phyloP scores from a whole-genome alignment of 495 filamentous ascomycete genomes.

The Talaromyces ruber region DNA sequence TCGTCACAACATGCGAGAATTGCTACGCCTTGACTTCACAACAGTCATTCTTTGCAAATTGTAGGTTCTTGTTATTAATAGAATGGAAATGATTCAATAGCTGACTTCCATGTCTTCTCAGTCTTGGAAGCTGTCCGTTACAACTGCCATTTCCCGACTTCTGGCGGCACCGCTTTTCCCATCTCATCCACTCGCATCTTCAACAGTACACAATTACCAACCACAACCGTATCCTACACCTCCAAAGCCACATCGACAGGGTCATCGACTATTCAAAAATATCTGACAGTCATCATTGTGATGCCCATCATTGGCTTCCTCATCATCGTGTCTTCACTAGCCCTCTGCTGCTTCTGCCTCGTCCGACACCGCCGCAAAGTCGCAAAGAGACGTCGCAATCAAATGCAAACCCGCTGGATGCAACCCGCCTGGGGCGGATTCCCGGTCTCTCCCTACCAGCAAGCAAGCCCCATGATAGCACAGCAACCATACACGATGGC shows the following conservation, averaged over 20 bases:
- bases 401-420: constrained; percentile 23
- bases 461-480: neutral
- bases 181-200: constrained; percentile 39
- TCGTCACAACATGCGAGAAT: constrained; percentile 31
- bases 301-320: constrained; percentile 37
- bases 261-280: constrained; percentile 14
- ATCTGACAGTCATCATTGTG: constrained; percentile 36
- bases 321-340: constrained; percentile 17
- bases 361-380: constrained; percentile 28
- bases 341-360: constrained; percentile 29
- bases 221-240: constrained; percentile 22
- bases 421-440: constrained; percentile 15
- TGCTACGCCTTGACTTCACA: constrained; percentile 36
- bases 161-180: constrained; percentile 24
- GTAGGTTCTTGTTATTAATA: constrained; percentile 19
- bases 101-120: constrained; percentile 9
- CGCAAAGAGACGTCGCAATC: constrained; percentile 13
- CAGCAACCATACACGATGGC: constrained; percentile 4
- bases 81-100: neutral
- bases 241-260: constrained; percentile 13
- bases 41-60: constrained; percentile 41
- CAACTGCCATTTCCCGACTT: constrained; percentile 36
- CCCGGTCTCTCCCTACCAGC: neutral
- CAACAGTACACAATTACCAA: constrained; percentile 27
- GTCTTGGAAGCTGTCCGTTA: constrained; percentile 43